These are phyloP conservation scores for Sporothrix protearum DNA, from an alignment of 2,329 filamentous ascomycete species.

Conservation along the genomic window DNA sequence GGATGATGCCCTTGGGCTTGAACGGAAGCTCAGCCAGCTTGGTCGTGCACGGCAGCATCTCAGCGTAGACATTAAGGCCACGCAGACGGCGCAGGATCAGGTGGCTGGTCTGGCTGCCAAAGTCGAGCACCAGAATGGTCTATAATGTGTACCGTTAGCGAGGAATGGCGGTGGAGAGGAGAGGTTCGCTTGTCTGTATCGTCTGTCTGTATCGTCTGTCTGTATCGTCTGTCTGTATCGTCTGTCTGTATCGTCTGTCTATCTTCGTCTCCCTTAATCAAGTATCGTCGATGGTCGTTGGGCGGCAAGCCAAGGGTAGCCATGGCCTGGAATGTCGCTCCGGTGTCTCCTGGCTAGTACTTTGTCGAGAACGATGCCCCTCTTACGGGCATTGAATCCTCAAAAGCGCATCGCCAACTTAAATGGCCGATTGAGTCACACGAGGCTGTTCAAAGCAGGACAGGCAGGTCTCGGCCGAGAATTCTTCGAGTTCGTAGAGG, in stretches of 20 bases:
- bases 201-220: too few relatives aligned
- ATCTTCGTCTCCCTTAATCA: not conserved
- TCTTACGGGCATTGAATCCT: not conserved
- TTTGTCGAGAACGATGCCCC: not conserved
- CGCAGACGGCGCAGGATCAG: constrained; percentile 72
- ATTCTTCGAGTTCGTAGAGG: not conserved
- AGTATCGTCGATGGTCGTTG: not conserved
- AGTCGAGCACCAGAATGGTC: constrained; percentile 70
- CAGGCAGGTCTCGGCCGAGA: not conserved
- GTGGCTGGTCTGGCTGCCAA: constrained; percentile 69
- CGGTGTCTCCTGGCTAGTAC: not conserved
- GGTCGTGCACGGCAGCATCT: constrained; percentile 84
- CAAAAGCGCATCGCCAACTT: not conserved
- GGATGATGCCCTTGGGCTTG: constrained; percentile 79
- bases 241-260: not conserved
- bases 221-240: not conserved
- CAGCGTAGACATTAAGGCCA: constrained; percentile 68
- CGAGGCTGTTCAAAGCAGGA: not conserved
- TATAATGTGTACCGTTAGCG: constrained; percentile 32
- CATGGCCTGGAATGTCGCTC: not conserved
- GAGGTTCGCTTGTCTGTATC: too few relatives aligned
- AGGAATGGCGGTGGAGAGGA: not conserved
- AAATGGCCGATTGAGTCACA: not conserved
- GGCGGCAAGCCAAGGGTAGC: not conserved
- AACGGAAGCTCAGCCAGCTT: constrained; percentile 73